phyloP scores from a whole-genome alignment of 192 early-diverging fungal species.

The Rhizophagus prolifer region DNA sequence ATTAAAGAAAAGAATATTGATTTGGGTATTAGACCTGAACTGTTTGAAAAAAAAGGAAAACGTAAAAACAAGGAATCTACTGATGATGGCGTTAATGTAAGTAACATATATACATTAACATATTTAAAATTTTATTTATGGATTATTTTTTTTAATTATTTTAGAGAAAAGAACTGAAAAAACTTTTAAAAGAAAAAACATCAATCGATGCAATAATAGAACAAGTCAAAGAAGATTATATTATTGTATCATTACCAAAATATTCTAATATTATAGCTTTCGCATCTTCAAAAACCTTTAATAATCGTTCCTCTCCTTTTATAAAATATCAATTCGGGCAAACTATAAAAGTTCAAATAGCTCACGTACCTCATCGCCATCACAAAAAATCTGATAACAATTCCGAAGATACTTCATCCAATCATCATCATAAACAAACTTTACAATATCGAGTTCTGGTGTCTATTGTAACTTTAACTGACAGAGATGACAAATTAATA shows the following conservation, averaged over 20 bases:
- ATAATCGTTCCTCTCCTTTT: conserved; percentile 62
- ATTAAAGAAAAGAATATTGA: conserved; percentile 63
- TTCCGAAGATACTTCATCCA: neutral
- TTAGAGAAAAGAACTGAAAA: conserved; percentile 30
- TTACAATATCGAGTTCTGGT: conserved; percentile 68
- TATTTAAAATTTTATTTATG: neutral
- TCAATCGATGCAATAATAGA: conserved; percentile 62
- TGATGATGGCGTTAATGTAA: neutral
- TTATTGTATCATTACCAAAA: conserved; percentile 64
- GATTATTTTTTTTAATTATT: neutral
- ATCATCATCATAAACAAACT: conserved; percentile 39
- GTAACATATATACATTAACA: neutral
- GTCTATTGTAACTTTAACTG: conserved; percentile 61
- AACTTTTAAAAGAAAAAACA: conserved; percentile 39
- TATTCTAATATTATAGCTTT: conserved; percentile 54
- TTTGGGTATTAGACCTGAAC: conserved; percentile 51
- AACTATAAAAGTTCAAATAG: conserved; percentile 45
- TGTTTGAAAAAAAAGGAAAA: conserved; percentile 5
- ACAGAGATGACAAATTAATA: conserved; percentile 35
- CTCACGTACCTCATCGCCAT: conserved; percentile 38
- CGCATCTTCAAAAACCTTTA: conserved; percentile 57
- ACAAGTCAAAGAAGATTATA: conserved; percentile 78
- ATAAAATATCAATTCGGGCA: conserved; percentile 61
- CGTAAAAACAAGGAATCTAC: neutral
- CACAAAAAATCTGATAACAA: neutral